Base-by-base conservation (phyloP, 2,329 filamentous ascomycete species). In the Iodosphaeria phyllophila region DNA sequence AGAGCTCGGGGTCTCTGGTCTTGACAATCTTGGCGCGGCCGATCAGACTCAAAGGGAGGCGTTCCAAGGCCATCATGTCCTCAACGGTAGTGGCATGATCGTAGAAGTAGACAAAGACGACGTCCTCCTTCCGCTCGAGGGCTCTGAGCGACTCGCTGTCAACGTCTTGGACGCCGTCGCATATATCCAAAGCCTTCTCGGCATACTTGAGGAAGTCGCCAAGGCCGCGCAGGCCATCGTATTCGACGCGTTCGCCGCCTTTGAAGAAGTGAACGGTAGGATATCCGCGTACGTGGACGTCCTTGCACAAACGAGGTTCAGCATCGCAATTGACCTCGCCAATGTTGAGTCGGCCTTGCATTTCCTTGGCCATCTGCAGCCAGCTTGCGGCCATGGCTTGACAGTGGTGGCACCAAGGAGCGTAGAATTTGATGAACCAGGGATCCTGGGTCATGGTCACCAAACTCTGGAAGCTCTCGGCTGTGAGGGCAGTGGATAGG, bases 401-500 rank as follows among this genome's bases (percentile, higher is more conserved):
- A 50, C 91, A 98, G 51, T 98, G 89, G 37, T 74, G 71, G 48
- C 89, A 98, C 89, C 86, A 95, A 5, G 89, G 91, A 11, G 82
- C 84, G 47, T 93, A 95, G 47, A 98, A 95, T 51, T 98, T 98
- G 60, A 98, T 72, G 44, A 98, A 93, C 89, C 89, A 98, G 5
- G 84, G 75, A 33, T 95, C 83, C 34, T 78, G 70, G 0, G 82
- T 83, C 46, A 74, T 77, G 3, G 82, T 92, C 23, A 98, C 84
- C 18, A 75, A 58, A 29, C 67, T 71, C 45, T 91, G 75, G 55
- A 98, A 98, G 33, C 60, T 79, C 43, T 93, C 83, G 1, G 78
- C 74, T 3, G 72, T 83, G 26, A 98, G 61, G 5, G 72, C 52
- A 17, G 82, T 59, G 5, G 82, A 91, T 10, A 64, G 56, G 5